Evolutionary conservation across 163 green algal genomes (phyloP), one percentile per base, ranked within the genome.

Genomic region (Scenedesmus sp.): DNA sequence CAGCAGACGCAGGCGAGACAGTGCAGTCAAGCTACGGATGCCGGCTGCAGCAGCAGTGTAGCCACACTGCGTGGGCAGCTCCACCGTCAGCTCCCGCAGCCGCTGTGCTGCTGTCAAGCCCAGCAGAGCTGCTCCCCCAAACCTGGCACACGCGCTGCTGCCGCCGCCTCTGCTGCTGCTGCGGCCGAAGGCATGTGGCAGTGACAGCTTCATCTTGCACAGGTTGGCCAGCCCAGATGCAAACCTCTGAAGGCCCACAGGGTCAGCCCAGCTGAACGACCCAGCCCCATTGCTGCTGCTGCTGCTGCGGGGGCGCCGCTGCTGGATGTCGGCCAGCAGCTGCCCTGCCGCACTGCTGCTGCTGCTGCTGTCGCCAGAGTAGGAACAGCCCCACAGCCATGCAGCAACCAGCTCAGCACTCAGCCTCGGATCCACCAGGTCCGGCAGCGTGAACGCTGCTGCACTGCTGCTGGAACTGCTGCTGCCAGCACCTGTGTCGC

Each of bases 321-420:
- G 30, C 85, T 44, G 83, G 9, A 76, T 76, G 65, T 84, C 85
- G 42, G 65, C 72, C 0, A 68, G 46, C 81, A 68, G 81, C 46
- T 42, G 81, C 24, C 44, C 46, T 49, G 42, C 46, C 30, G 30
- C 81, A 46, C 81, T 86, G 44, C 44, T 43, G 43, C 81, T 70
- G 81, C 81, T 70, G n/a, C 46, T 76, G 72, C 85, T 73, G 72
- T 42, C 33, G 65, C 49, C 85, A 61, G 22, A 81, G 59, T 30
- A 33, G 2, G 61, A 46, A n/a, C 20, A 56, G n/a, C 61, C 40
- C 85, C 85, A 90, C 6, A 90, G 85, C 85, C 85, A 90, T 5
- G 85, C 85, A 30, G 85, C 85, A 30, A 46, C 72, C 33, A 90
- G 44, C 43, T 84, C 72, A 56, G 73, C 35, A n/a, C 22, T 78